Conservation (phyloP, 177 flowering plant species). For the Vitis hybrid region DNA sequence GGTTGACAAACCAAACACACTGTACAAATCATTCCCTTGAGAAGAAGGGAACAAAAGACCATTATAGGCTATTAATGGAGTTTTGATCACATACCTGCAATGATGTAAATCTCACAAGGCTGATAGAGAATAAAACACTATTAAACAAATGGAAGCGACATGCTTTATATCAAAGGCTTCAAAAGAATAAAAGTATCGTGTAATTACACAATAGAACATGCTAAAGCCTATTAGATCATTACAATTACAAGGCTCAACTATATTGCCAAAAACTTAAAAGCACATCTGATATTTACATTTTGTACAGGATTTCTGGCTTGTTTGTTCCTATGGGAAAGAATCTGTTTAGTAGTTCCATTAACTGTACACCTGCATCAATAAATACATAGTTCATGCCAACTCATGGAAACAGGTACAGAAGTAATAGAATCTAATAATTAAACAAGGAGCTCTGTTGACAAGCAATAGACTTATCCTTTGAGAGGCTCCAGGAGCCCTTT, state of each 20-base stretch:
- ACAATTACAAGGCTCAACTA: constrained; percentile 12
- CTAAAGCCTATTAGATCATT: constrained; percentile 2
- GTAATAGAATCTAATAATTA: too few relatives aligned
- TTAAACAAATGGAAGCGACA: constrained; percentile 6
- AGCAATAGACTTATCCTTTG: too few relatives aligned
- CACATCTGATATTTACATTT: constrained; percentile 19
- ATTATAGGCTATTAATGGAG: background rate
- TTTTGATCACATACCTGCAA: background rate
- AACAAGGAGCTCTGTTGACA: too few relatives aligned
- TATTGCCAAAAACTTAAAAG: background rate
- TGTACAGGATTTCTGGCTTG: constrained; percentile 24
- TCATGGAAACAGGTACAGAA: background rate
- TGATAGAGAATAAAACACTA: background rate
- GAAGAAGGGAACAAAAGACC: background rate
- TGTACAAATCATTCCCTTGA: background rate
- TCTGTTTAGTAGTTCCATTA: constrained; percentile 6
- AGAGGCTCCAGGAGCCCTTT: too few relatives aligned
- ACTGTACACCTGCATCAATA: constrained; percentile 33
- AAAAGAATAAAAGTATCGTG: constrained; percentile 11
- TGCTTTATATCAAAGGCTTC: constrained; percentile 6
- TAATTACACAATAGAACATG: constrained; percentile 6
- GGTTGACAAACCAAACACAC: background rate
- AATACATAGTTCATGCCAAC: background rate
- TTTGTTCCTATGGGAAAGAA: constrained; percentile 22
- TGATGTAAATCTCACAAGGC: background rate